phyloP scores from a whole-genome alignment of 257 asterid genomes.

The Penstemon newberryi region DNA sequence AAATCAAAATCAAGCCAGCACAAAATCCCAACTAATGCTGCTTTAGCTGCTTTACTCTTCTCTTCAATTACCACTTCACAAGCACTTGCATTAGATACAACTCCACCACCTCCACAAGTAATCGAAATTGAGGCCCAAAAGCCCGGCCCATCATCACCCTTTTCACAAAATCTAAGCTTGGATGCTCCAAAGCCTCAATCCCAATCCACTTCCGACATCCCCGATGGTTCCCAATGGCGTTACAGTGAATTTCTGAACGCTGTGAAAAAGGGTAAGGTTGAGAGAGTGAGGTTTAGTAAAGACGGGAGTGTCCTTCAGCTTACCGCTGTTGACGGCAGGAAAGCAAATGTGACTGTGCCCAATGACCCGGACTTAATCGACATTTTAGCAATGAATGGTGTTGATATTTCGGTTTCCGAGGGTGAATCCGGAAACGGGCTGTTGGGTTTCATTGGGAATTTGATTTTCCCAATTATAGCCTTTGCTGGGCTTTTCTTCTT shows the following conservation, averaged over 20 bases:
- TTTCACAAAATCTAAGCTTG: conserved; percentile 60
- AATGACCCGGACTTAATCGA: conserved; percentile 94
- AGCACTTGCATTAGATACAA: conserved; percentile 63
- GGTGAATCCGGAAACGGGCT: conserved; percentile 89
- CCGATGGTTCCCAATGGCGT: conserved; percentile 89
- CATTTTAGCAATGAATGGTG: conserved; percentile 94
- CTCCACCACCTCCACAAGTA: conserved; percentile 53
- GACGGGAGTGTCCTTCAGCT: conserved; percentile 89
- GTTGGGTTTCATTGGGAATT: conserved; percentile 71
- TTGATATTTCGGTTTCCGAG: conserved; percentile 90
- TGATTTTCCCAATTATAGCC: conserved; percentile 75
- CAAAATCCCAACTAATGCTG: conserved; percentile 50
- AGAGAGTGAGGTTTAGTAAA: conserved; percentile 87
- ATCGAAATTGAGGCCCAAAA: conserved; percentile 63
- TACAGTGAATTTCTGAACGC: conserved; percentile 94
- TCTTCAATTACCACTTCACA: conserved; percentile 64
- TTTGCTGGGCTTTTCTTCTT: conserved; percentile 82
- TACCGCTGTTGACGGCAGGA: conserved; percentile 87
- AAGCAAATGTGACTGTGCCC: conserved; percentile 82
- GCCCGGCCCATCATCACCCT: conserved; percentile 56
- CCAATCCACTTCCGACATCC: conserved; percentile 65
- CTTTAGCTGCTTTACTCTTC: conserved; percentile 74
- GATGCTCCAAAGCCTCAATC: conserved; percentile 86
- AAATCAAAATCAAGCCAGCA: conserved; percentile 20
- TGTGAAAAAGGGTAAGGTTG: conserved; percentile 95